phyloP scores from a whole-genome alignment of 1,284 basidiomycete genomes.

The Cystobasidiaceae sp. region DNA sequence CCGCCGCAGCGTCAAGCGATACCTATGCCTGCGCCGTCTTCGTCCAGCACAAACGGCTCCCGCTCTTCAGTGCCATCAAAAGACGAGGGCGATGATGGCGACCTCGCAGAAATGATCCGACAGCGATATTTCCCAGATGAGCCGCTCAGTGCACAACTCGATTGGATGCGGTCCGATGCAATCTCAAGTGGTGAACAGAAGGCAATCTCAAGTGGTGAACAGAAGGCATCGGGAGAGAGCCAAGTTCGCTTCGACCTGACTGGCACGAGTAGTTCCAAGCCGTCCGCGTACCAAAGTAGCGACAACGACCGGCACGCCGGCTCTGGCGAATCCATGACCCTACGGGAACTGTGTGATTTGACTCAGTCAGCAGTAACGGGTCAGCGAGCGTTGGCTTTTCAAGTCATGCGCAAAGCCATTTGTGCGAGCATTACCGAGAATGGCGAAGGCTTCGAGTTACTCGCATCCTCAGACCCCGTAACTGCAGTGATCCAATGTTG shows the following conservation, averaged over 20 bases:
- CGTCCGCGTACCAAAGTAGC: not conserved
- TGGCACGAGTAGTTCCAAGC: not conserved
- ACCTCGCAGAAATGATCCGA: conserved; percentile 78
- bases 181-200: not conserved
- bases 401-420: conserved; percentile 14
- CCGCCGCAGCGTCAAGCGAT: not conserved
- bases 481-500: conserved; percentile 12
- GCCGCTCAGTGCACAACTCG: conserved; percentile 57
- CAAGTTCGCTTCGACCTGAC: conserved; percentile 9
- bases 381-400: conserved; percentile 14
- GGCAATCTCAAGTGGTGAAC: too few relatives aligned
- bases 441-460: not conserved
- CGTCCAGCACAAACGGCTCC: not conserved
- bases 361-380: conserved; percentile 19
- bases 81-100: conserved; percentile 68
- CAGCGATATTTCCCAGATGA: conserved; percentile 73
- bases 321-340: not conserved
- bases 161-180: conserved; percentile 64
- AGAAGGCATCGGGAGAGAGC: too few relatives aligned
- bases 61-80: not conserved
- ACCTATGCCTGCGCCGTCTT: conserved; percentile 9
- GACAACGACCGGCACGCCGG: conserved; percentile 16
- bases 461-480: conserved; percentile 12
- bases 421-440: not conserved
- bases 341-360: conserved; percentile 1